A percentile compares a stretch with the other conserved stretches of the same genome.
Evolutionary conservation across 169 alveolate genomes (phyloP).

Genomic region (Amoebophrya sp.): DNA sequence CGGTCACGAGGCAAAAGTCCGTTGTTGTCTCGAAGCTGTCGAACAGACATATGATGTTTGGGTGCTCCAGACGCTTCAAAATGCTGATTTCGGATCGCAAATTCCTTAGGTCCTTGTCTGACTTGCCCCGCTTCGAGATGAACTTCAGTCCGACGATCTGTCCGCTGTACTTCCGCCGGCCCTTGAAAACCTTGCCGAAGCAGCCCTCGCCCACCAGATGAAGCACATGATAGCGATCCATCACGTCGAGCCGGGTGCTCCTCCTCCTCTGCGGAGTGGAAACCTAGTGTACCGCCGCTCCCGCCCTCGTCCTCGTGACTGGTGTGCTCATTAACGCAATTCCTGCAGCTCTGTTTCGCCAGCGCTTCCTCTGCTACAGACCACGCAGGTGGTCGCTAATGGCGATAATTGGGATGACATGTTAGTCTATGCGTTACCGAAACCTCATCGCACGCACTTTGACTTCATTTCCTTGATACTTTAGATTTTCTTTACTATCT

Average conservation of each 20-base stretch:
- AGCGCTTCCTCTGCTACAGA: too few species aligned
- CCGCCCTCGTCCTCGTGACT: conserved; percentile 11
- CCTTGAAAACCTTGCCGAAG: conserved; percentile 84
- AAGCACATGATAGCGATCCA: conserved; percentile 72
- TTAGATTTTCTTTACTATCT: too few species aligned
- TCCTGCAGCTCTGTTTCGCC: too few species aligned
- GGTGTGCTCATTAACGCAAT: too few species aligned
- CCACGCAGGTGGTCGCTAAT: too few species aligned
- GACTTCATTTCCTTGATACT: too few species aligned
- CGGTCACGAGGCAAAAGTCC: conserved; percentile 81
- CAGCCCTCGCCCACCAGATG: conserved; percentile 83
- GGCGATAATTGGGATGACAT: too few species aligned
- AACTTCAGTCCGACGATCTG: conserved; percentile 75
- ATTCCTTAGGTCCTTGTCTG: conserved; percentile 75
- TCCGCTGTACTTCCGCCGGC: conserved; percentile 70
- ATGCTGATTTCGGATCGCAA: conserved; percentile 79
- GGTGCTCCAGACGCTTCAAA: conserved; percentile 72
- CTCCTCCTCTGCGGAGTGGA: too few species aligned
- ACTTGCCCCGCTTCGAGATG: conserved; percentile 72
- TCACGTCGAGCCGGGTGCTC: too few species aligned
- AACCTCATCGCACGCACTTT: too few species aligned
- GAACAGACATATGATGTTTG: conserved; percentile 71
- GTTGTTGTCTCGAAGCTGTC: conserved; percentile 80
- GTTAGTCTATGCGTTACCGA: too few species aligned
- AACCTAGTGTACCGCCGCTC: too few species aligned